Conservation (phyloP, 805 yeast genomes). For the Candida adriatica region DNA sequence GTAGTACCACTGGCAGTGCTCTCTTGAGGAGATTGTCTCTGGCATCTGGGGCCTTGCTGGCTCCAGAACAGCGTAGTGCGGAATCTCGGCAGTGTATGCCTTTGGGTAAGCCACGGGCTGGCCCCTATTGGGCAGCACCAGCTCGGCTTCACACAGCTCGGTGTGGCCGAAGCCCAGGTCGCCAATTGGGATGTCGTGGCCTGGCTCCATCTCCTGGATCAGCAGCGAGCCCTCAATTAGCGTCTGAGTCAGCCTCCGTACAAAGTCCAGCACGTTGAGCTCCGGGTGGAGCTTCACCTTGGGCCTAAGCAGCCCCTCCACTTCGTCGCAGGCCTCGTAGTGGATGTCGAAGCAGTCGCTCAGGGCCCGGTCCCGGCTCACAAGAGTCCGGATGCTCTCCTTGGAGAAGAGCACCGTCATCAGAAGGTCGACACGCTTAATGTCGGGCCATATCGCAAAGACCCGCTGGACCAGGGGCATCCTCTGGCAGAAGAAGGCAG, state of each 20-base stretch:
- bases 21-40: not conserved
- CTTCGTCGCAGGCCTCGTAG: not conserved
- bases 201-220: not conserved
- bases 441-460: conserved; percentile 3
- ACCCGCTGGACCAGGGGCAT: conserved; percentile 2
- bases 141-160: conserved; percentile 1
- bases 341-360: not conserved
- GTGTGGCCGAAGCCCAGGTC: conserved; percentile 1
- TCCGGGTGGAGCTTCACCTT: conserved; percentile 1
- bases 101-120: conserved; percentile 2
- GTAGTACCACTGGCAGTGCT: conserved; percentile 4
- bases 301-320: conserved; percentile 3
- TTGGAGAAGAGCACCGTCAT: conserved; percentile 1
- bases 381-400: not conserved
- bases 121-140: conserved; percentile 1
- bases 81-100: not conserved
- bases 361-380: not conserved
- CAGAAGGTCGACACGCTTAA: conserved; percentile 1
- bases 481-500: conserved; percentile 1
- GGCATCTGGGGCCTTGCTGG: conserved; percentile 1
- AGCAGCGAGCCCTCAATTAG: conserved; percentile 4
- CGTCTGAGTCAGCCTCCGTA: conserved; percentile 2
- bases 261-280: conserved; percentile 4
- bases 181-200: not conserved
- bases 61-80: not conserved